These are phyloP conservation scores for Globisporangium nagaii DNA, from an alignment of 352 stramenopile genomes.

Conservation along the genomic window DNA sequence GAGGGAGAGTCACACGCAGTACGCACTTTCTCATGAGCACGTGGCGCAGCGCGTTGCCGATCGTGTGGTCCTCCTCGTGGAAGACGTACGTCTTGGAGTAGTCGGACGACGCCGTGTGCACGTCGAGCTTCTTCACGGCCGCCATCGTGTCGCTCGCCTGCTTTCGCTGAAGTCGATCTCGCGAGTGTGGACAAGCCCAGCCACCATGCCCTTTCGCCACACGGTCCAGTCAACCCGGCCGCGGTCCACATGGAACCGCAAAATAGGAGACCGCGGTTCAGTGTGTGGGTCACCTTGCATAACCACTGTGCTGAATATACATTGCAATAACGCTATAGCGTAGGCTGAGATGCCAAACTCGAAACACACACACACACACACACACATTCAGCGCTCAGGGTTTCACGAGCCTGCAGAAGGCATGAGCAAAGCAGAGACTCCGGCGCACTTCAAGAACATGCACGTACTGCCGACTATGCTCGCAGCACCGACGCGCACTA, in stretches of 20 bases:
- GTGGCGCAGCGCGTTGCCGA: slow-evolving; percentile 89
- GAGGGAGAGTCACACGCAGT: no score
- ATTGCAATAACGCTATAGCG: no score
- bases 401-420: no score
- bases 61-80: slow-evolving; percentile 87
- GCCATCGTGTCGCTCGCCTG: slow-evolving; percentile 9
- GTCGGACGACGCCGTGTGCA: slow-evolving; percentile 72
- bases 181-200: not conserved
- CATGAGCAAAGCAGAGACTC: no score
- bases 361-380: no score
- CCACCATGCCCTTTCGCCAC: not conserved
- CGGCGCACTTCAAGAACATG: no score
- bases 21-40: slow-evolving; percentile 89
- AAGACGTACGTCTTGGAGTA: slow-evolving; percentile 88
- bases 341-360: no score
- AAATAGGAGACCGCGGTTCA: not conserved
- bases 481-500: no score
- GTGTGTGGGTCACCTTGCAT: not conserved
- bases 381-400: no score
- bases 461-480: no score
- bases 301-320: no score
- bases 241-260: not conserved
- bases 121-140: slow-evolving; percentile 68
- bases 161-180: not conserved
- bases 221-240: slow-evolving; percentile 5